These are phyloP conservation scores for Schizosaccharomyces lindneri DNA, from an alignment of 805 yeast genomes.

Conservation along the genomic window DNA sequence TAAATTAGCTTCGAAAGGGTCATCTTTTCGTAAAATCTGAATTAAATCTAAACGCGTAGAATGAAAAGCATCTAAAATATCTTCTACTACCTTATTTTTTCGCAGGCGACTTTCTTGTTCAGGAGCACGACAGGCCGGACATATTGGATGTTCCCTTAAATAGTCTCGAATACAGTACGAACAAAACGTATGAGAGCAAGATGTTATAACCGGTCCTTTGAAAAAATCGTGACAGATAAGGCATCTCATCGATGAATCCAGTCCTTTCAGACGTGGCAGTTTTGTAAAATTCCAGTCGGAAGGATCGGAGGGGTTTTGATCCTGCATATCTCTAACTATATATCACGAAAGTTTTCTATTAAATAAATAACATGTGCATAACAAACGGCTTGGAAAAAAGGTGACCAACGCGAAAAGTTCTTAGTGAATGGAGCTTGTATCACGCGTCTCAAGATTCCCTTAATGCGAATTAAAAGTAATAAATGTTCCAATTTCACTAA, in stretches of 20 bases:
- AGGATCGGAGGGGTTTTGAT: not conserved
- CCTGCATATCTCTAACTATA: not conserved
- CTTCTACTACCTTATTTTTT: constrained; percentile 47
- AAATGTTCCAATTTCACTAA: too few species aligned
- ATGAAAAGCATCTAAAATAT: constrained; percentile 21
- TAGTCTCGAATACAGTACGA: constrained; percentile 62
- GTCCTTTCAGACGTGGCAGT: constrained; percentile 18
- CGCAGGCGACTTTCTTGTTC: constrained; percentile 44
- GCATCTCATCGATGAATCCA: constrained; percentile 57
- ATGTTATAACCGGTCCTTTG: constrained; percentile 55
- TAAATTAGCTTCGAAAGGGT: not conserved
- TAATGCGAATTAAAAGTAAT: too few species aligned
- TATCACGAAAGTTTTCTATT: too few species aligned
- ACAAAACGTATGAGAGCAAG: constrained; percentile 77
- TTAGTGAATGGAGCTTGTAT: too few species aligned
- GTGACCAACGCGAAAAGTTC: too few species aligned
- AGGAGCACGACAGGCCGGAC: constrained; percentile 59
- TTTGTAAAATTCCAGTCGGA: not conserved
- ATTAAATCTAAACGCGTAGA: not conserved
- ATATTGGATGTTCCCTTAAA: constrained; percentile 28
- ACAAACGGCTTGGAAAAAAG: too few species aligned
- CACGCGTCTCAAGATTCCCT: too few species aligned
- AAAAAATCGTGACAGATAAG: constrained; percentile 71
- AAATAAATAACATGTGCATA: too few species aligned
- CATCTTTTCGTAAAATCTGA: not conserved